Base-by-base conservation (phyloP, 805 yeast species). In the Pichia scutulata region DNA sequence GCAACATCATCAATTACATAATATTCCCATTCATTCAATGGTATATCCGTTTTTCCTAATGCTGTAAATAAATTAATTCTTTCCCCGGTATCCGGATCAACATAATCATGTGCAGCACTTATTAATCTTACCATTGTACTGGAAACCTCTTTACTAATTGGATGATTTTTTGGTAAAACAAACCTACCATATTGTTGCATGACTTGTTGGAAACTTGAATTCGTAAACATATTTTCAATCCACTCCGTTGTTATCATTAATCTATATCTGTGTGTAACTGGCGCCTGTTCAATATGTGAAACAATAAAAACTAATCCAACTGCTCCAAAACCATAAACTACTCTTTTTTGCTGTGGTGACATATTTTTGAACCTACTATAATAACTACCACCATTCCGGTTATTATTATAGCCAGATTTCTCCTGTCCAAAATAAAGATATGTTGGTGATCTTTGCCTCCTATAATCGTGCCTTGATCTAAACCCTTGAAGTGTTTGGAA, bases 201-300 rank as follows among this genome's bases (percentile, higher is more conserved):
- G 12, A 88, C 73, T 50, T 83, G 82, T 3, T 66, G 62, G 64
- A 89, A 90, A 7, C 85, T 75, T 51, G 71, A 70, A 28, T 78
- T 78, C 2, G 95, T 95, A 18, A 86, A 68, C 53, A 64, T 71
- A 19, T 65, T 57, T 60, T 88, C 97, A 30, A 84, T 55, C 71
- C 81, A 77, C 46, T 75, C 74, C 6, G 89, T 84, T 2, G 86
- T 71, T 76, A 89, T 77, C 62, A 89, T 77, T 59, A 89, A 77
- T 55, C 97, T 71, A 28, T 60, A 69, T 46, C 98, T 71, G 30
- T 81, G 79, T 1, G 95, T 82, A 24, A 84, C 83, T 0, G 97
- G 97, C 0, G 96, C 96, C 55, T 78, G 77, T 55, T 89, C 86
- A 28, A 87, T 70, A 56, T 83, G 74, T 28, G 83, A 72, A 26